Conservation (phyloP, 306 rosid genomes). For the Prunus mongolica region DNA sequence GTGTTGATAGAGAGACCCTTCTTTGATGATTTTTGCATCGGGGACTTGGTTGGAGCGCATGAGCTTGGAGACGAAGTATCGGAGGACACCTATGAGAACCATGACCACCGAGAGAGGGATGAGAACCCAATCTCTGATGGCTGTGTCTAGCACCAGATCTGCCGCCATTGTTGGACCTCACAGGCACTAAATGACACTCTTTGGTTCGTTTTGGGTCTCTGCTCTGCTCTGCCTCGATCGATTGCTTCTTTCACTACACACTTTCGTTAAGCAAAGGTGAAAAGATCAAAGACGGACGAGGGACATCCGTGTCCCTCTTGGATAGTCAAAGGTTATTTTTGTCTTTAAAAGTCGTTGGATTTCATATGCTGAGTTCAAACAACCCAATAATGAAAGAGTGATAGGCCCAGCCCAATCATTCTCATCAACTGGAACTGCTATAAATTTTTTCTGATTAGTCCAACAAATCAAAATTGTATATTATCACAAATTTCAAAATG, state of each 20-base stretch:
- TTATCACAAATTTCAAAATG: too few species aligned
- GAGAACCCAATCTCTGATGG: slow-evolving; percentile 97
- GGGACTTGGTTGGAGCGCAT: slow-evolving; percentile 83
- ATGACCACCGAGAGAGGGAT: slow-evolving; percentile 97
- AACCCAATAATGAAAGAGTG: neutral
- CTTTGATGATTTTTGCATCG: slow-evolving; percentile 84
- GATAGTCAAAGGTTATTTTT: neutral
- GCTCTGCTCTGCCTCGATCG: neutral
- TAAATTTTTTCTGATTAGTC: neutral
- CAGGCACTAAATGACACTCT: neutral
- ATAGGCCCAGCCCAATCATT: neutral
- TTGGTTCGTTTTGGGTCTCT: neutral
- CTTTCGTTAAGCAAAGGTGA: neutral
- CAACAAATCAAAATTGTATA: neutral
- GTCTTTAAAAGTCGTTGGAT: neutral
- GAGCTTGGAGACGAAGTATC: slow-evolving; percentile 91
- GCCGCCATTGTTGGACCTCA: slow-evolving; percentile 66
- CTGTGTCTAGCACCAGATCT: slow-evolving; percentile 95
- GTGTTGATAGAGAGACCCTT: slow-evolving; percentile 51
- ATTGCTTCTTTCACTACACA: neutral
- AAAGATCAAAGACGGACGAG: neutral
- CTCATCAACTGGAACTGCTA: neutral
- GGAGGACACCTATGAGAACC: slow-evolving; percentile 97
- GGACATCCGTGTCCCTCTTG: neutral
- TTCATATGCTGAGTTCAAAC: too few species aligned